A percentile compares a stretch with the other conserved stretches of the same genome.
Evolutionary conservation across 805 yeast genomes (phyloP).

Genomic region (Saturnispora silvae): DNA sequence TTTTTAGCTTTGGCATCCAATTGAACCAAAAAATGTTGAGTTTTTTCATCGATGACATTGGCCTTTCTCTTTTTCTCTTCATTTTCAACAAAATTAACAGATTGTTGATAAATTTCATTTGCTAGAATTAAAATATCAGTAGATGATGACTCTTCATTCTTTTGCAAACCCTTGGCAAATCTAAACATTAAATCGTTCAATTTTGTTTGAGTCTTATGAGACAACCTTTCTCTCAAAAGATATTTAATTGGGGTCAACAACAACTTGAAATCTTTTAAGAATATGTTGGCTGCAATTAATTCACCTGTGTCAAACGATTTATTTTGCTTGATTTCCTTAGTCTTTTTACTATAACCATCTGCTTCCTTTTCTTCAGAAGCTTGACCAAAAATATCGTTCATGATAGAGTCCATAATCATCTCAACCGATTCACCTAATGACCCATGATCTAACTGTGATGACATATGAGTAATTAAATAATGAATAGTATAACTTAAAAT

Average conservation of each 20-base stretch:
- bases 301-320: constrained; percentile 86
- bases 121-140: constrained; percentile 58
- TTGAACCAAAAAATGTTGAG: constrained; percentile 64
- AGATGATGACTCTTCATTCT: constrained; percentile 48
- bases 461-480: constrained; percentile 47
- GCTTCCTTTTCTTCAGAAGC: constrained; percentile 93
- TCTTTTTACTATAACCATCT: constrained; percentile 75
- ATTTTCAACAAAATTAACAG: constrained; percentile 26
- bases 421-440: constrained; percentile 59
- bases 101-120: constrained; percentile 56
- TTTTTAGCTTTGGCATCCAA: constrained; percentile 48
- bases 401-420: constrained; percentile 56
- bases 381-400: constrained; percentile 89
- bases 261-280: constrained; percentile 42
- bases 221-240: constrained; percentile 51
- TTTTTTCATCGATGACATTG: constrained; percentile 17
- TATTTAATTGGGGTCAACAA: constrained; percentile 62
- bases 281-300: constrained; percentile 54
- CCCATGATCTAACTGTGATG: constrained; percentile 40
- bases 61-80: constrained; percentile 13
- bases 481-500: constrained; percentile 85
- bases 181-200: constrained; percentile 71
- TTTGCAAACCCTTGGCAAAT: constrained; percentile 67
- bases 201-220: constrained; percentile 59
- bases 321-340: constrained; percentile 84